Evolutionary conservation across 2,329 filamentous ascomycete species (phyloP), one percentile per base, ranked within the genome.

Genomic region (Onygenales sp.): DNA sequence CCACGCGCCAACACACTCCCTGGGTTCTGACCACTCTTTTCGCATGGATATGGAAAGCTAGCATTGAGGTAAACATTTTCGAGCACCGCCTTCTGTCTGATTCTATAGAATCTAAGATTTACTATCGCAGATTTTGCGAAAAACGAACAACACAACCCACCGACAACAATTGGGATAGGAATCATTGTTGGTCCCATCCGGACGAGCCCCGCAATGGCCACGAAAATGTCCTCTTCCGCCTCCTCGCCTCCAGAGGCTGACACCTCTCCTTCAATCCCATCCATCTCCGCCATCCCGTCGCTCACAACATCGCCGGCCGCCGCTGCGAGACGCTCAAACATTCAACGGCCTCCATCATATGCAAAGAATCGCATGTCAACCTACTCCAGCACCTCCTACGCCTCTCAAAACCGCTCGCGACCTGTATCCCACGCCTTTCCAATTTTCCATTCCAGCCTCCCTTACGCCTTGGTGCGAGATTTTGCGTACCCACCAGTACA

Each of bases 401-500:
- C 70, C 40, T 75, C 72, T 32, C 69, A 74, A 47, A 74, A 72
- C 48, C 81, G 85, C 57, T 95, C 90, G 58, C 84, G 89, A 56
- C 88, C 90, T 17, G 79, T 79, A 53, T 95, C 89, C n/a, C 81
- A 87, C 64, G 79, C 88, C 57, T 92, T 93, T 65, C 87, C 89
- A 13, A 76, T 86, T 63, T 93, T 89, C 70, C 86, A 89, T 62
- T 93, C 90, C 54, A 95, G 84, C 66, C 80, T 96, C 14, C 72
- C 87, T 6, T 96, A 96, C 69, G 84, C 90, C n/a, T 77, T 88
- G 44, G 91, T 98, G 59, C 86, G 93, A 64, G 93, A 98, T 76
- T 98, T 97, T 73, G 93, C 93, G 61, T 98, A 97, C 67, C 83
- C 88, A 34, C 67, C 81, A 31, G 78, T 80, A 52, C 88, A 97